These are phyloP conservation scores for Miamiensis avidus DNA, from an alignment of 169 alveolate species.

Conservation along the genomic window DNA sequence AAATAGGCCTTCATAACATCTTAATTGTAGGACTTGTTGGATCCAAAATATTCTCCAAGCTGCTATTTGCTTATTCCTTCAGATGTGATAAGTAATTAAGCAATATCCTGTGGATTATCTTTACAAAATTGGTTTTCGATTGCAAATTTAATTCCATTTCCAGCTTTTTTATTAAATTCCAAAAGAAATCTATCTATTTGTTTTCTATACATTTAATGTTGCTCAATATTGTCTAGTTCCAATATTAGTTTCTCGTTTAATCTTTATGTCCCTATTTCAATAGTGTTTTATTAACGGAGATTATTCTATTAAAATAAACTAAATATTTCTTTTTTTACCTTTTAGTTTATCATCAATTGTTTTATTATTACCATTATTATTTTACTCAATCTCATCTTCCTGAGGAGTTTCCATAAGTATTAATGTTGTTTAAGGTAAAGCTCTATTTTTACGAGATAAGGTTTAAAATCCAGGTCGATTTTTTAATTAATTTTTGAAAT, in stretches of 20 bases:
- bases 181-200: slow-evolving; percentile 30
- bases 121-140: slow-evolving; percentile 22
- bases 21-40: slow-evolving; percentile 16
- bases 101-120: slow-evolving; percentile 27
- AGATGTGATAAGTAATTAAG: slow-evolving; percentile 15
- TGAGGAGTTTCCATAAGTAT: background rate
- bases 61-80: slow-evolving; percentile 36
- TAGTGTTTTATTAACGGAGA: no score
- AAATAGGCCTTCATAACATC: slow-evolving; percentile 31
- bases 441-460: background rate
- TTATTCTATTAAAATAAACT: no score
- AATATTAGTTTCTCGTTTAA: slow-evolving; percentile 2
- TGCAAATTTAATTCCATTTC: slow-evolving; percentile 30
- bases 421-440: background rate
- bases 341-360: background rate
- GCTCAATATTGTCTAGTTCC: slow-evolving; percentile 12
- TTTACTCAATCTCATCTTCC: background rate
- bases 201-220: slow-evolving; percentile 17
- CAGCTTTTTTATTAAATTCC: slow-evolving; percentile 28
- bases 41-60: slow-evolving; percentile 30
- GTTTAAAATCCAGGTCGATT: background rate
- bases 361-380: no score
- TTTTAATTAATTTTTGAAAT: no score
- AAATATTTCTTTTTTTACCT: background rate
- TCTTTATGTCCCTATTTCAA: background rate